A percentile compares a stretch with the other conserved stretches of the same genome.
Evolutionary conservation across 208 protist species (phyloP).

Genomic region (Willaertia magna): DNA sequence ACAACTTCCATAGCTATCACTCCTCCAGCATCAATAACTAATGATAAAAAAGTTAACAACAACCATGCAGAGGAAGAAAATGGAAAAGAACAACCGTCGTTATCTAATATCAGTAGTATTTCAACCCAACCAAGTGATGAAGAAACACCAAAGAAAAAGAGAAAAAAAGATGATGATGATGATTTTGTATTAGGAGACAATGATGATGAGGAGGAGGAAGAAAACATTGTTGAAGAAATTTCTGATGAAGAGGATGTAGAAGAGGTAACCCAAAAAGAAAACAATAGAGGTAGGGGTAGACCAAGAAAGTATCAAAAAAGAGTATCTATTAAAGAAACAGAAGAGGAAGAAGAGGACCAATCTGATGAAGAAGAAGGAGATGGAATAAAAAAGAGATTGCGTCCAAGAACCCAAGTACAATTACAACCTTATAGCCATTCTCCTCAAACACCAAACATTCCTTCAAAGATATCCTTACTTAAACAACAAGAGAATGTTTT

Average conservation of each 20-base stretch:
- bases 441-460: not conserved
- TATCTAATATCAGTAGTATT: no score
- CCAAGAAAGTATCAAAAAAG: not conserved
- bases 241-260: not conserved
- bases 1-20: no score
- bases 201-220: not conserved
- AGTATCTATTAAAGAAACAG: not conserved
- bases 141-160: not conserved
- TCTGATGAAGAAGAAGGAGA: not conserved
- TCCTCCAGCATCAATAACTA: no score
- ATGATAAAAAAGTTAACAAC: no score
- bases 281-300: not conserved
- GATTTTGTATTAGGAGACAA: not conserved
- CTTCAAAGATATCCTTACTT: not conserved
- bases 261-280: not conserved
- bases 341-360: not conserved
- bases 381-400: not conserved
- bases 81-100: no score
- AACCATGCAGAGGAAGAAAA: no score
- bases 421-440: not conserved
- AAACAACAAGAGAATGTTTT: not conserved
- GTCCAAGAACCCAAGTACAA: not conserved
- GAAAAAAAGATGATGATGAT: not conserved
- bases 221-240: not conserved
- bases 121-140: not conserved